phyloP scores from a whole-genome alignment of 495 filamentous ascomycete genomes.

The Neurospora sp. region DNA sequence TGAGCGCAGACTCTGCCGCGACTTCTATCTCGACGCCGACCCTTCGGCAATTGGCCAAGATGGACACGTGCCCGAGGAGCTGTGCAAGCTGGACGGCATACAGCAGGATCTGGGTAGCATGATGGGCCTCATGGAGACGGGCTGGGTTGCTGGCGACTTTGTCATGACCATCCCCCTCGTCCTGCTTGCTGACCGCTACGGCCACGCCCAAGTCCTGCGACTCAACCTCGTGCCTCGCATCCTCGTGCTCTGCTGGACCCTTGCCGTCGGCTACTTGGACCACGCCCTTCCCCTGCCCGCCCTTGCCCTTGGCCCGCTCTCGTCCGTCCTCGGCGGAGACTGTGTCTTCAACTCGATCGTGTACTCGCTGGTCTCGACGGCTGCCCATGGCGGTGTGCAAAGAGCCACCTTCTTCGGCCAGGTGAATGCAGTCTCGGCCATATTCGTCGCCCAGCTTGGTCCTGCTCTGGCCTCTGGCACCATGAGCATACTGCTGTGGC shows the following conservation, averaged over 20 bases:
- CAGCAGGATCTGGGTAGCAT: constrained; percentile 36
- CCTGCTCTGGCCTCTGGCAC: constrained; percentile 32
- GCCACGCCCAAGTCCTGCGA: constrained; percentile 24
- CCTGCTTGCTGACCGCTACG: constrained; percentile 29
- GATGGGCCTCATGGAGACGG: constrained; percentile 32
- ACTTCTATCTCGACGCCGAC: constrained; percentile 31
- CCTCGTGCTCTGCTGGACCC: constrained; percentile 30
- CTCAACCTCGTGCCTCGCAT: constrained; percentile 32
- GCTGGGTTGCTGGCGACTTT: constrained; percentile 38
- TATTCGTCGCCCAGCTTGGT: constrained; percentile 29
- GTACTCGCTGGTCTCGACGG: constrained; percentile 30
- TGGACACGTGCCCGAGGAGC: constrained; percentile 30
- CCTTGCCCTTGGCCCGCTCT: constrained; percentile 24
- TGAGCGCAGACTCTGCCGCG: constrained; percentile 36
- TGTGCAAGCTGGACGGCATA: constrained; percentile 37
- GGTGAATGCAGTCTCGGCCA: constrained; percentile 30
- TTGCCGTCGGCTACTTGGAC: constrained; percentile 32
- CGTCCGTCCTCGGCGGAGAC: constrained; percentile 35
- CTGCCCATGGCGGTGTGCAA: constrained; percentile 27
- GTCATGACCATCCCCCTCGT: constrained; percentile 37
- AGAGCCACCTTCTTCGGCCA: constrained; percentile 38
- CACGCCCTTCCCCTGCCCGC: constrained; percentile 24
- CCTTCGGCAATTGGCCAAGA: constrained; percentile 22
- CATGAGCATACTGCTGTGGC: constrained; percentile 29
- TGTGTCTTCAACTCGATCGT: constrained; percentile 38